A percentile compares a stretch with the other conserved stretches of the same genome.
phyloP scores from a whole-genome alignment of 2,329 filamentous ascomycete genomes.

The Nectriaceae sp. region DNA sequence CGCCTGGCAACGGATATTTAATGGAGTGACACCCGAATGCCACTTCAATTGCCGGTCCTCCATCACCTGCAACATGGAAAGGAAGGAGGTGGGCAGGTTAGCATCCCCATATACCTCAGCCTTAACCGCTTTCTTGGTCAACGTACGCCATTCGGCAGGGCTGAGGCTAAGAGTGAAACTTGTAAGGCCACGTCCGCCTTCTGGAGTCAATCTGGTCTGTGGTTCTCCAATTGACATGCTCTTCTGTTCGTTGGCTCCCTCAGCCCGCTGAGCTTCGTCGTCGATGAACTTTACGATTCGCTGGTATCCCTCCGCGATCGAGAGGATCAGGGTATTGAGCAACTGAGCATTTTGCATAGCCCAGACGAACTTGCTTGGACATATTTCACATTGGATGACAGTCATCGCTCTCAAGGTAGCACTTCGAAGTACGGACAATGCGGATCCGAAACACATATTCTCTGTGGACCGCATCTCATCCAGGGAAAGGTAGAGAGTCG shows the following conservation, averaged over 20 bases:
- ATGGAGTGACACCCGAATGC: constrained; percentile 20
- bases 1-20: constrained; percentile 4
- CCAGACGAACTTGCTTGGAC: constrained; percentile 27
- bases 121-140: constrained; percentile 23
- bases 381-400: constrained; percentile 23
- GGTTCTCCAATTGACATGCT: constrained; percentile 14
- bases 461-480: constrained; percentile 26
- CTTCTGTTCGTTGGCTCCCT: constrained; percentile 17
- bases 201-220: background rate
- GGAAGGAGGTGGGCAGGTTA: constrained; percentile 9
- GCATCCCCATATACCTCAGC: constrained; percentile 18
- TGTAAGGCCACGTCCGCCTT: background rate
- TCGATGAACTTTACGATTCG: constrained; percentile 22
- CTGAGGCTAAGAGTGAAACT: constrained; percentile 16
- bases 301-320: constrained; percentile 26
- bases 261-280: constrained; percentile 19
- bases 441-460: constrained; percentile 16
- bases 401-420: constrained; percentile 15
- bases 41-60: constrained; percentile 24
- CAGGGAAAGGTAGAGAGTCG: constrained; percentile 24
- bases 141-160: constrained; percentile 18
- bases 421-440: constrained; percentile 17
- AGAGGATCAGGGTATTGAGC: constrained; percentile 24
- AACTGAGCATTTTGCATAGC: constrained; percentile 30
- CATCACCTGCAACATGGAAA: constrained; percentile 22